Conservation (phyloP, 208 protist genomes). For the Vickermania spadyakhi region DNA sequence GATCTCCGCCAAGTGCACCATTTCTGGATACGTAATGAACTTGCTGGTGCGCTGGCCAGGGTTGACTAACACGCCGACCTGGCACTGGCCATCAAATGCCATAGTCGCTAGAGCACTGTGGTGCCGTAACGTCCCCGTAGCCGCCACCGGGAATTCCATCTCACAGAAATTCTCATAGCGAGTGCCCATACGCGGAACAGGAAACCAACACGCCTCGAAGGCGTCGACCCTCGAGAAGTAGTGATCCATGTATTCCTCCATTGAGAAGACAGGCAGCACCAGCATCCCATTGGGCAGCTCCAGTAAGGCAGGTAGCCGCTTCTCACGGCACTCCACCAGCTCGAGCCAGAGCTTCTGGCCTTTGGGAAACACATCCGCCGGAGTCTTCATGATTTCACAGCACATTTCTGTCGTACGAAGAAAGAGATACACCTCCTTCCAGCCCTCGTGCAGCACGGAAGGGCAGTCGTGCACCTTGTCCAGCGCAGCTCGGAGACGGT, state of each 20-base stretch:
- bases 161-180: constrained; percentile 74
- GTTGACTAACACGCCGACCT: constrained; percentile 73
- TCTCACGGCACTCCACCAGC: constrained; percentile 74
- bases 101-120: constrained; percentile 66
- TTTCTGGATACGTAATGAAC: constrained; percentile 85
- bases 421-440: constrained; percentile 82
- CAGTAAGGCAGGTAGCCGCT: constrained; percentile 52
- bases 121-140: constrained; percentile 58
- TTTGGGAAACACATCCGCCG: constrained; percentile 59
- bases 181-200: constrained; percentile 62
- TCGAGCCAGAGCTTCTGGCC: constrained; percentile 83
- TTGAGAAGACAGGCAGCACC: constrained; percentile 77
- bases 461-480: constrained; percentile 52
- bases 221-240: constrained; percentile 59
- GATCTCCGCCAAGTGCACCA: constrained; percentile 59
- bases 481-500: constrained; percentile 59
- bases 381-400: constrained; percentile 42
- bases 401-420: constrained; percentile 85
- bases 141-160: constrained; percentile 70
- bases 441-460: constrained; percentile 26
- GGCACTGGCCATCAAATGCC: constrained; percentile 21
- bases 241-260: constrained; percentile 83
- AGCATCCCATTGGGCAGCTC: constrained; percentile 75
- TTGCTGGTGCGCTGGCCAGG: constrained; percentile 77
- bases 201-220: constrained; percentile 84